These are phyloP conservation scores for Avicennia marina DNA, from an alignment of 257 asterid genomes.

Conservation along the genomic window DNA sequence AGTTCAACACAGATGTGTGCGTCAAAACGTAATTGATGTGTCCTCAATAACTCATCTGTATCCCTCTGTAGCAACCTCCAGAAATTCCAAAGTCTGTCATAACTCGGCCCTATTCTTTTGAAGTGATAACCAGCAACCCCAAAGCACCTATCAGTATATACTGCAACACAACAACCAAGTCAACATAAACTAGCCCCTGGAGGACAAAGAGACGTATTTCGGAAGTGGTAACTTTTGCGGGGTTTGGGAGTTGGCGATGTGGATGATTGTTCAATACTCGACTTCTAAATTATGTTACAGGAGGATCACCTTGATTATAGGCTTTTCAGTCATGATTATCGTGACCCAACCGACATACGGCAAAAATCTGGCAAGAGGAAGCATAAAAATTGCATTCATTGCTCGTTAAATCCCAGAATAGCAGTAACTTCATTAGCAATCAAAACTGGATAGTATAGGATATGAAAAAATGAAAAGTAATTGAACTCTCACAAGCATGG, in stretches of 20 bases:
- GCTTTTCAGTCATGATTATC: slow-evolving; percentile 97
- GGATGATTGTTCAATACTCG: too few relatives aligned
- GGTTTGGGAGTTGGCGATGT: too few relatives aligned
- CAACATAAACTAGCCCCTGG: neutral
- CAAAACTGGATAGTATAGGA: neutral
- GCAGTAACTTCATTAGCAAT: neutral
- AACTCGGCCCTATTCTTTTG: slow-evolving; percentile 55
- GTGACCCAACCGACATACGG: slow-evolving; percentile 99
- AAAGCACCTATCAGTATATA: slow-evolving; percentile 83
- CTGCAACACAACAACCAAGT: slow-evolving; percentile 40
- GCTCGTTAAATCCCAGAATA: slow-evolving; percentile 12
- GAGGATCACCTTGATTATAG: slow-evolving; percentile 79
- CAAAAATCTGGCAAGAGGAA: slow-evolving; percentile 62
- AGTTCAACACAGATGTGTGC: too few relatives aligned
- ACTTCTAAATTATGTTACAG: neutral
- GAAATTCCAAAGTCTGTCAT: neutral
- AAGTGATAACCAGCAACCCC: slow-evolving; percentile 91
- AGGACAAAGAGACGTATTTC: too few relatives aligned
- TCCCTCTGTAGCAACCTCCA: slow-evolving; percentile 4
- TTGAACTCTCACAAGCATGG: too few relatives aligned
- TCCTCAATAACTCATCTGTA: too few relatives aligned
- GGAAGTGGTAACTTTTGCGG: too few relatives aligned
- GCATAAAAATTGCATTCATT: slow-evolving; percentile 1
- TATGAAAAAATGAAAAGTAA: neutral
- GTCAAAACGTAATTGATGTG: too few relatives aligned